Conservation (phyloP, 2,329 filamentous ascomycete species). For the Chaetomium globosum region DNA sequence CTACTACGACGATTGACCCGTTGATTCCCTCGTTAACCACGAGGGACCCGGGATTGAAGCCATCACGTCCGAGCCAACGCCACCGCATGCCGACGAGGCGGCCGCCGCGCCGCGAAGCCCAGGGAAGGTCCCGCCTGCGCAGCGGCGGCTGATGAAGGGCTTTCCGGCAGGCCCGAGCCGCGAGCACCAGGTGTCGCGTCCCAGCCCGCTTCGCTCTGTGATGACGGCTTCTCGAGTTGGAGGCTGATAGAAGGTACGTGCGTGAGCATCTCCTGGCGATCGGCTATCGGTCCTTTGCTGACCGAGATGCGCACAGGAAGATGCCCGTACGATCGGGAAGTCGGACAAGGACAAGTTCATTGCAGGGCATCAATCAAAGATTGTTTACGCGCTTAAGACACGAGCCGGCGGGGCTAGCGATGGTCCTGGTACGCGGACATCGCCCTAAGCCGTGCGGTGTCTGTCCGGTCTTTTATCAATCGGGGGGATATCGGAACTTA, state of each 20-base stretch:
- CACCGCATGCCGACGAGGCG: constrained; percentile 44
- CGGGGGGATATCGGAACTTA: constrained; percentile 24
- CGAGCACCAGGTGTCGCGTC: constrained; percentile 58
- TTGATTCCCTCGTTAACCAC: constrained; percentile 81
- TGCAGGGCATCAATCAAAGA: constrained; percentile 34
- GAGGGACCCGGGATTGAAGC: constrained; percentile 76
- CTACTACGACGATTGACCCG: constrained; percentile 90
- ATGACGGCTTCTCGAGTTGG: constrained; percentile 63
- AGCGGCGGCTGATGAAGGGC: constrained; percentile 53
- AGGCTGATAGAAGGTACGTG: constrained; percentile 27
- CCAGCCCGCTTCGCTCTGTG: constrained; percentile 69
- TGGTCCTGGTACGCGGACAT: constrained; percentile 27
- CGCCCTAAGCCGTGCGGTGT: constrained; percentile 29
- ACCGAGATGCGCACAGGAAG: constrained; percentile 22
- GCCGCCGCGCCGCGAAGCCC: constrained; percentile 47
- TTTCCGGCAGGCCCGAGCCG: constrained; percentile 50
- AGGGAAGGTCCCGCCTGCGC: constrained; percentile 42
- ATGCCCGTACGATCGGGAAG: constrained; percentile 37
- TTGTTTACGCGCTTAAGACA: constrained; percentile 30
- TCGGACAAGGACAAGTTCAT: constrained; percentile 34
- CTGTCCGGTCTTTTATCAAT: constrained; percentile 35
- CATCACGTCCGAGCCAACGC: constrained; percentile 44
- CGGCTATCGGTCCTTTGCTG: constrained; percentile 8
- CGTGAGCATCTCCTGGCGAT: neutral
- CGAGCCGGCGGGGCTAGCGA: constrained; percentile 23